Evolutionary conservation across 768 basidiomycete species (phyloP), one percentile per base, ranked within the genome.

Genomic region (Leccinellum albellum): DNA sequence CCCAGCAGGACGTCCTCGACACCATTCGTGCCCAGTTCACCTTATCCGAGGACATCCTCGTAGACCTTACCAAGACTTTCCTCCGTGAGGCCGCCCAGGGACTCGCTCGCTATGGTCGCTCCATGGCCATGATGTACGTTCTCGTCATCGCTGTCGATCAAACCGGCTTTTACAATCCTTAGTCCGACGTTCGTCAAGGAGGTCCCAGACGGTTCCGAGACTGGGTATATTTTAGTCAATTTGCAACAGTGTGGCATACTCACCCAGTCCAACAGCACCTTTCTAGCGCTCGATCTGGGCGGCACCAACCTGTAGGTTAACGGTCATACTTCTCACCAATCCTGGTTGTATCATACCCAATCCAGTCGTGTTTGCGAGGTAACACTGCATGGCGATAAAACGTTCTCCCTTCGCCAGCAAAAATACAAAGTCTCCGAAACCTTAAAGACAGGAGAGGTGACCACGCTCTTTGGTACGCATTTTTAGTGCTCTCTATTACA

Each of bases 111-210:
- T 94, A 94, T 76, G 84, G 83, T 33, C 82, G 88, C 46, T 78
- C 88, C 40, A 89, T 96, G 86, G 93, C 94, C 6, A 97, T 98
- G 91, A 94, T 98, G 86, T 90, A 62, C 55, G 84, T 31, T 17
- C 46, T 42, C 29, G 6, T n/a, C 52, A 21, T 26, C 31, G 1
- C 10, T 12, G 1, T 46, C 21, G 37, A 53, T 45, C 20, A 37
- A 53, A 10, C 52, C 15, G 9, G 24, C 50, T 20, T 49, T 52
- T 17, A 53, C 45, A 14, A 2, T 4, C 8, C 26, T 50, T 64
- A 94, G 92, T 62, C 97, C 97, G 6, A 90, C 93, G 10, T 99
- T 92, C 74, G 92, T 98, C 44, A 93, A 90, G n/a, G 88, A 88
- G 51, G 92, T 97, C 24, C 97, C 97, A 46, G 82, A 97, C 72